Conservation (phyloP, 2,329 filamentous ascomycete species). For the Akanthomyces muscarius region DNA sequence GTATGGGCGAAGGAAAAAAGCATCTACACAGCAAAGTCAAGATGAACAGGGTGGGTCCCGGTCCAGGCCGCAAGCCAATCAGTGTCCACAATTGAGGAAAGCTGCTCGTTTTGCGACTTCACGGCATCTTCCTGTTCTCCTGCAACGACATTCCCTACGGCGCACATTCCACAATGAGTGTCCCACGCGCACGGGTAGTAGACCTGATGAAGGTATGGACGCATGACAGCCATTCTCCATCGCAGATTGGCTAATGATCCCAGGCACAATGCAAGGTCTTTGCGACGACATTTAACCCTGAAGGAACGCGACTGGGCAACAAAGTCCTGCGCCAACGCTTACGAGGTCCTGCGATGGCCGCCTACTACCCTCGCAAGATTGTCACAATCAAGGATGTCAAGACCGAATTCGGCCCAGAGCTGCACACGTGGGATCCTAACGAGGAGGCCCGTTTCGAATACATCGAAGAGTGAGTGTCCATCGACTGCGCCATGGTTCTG, state of each 20-base stretch:
- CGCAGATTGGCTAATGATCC: background rate
- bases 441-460: conserved; percentile 78
- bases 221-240: background rate
- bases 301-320: conserved; percentile 77
- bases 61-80: background rate
- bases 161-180: conserved; percentile 48
- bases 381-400: conserved; percentile 71
- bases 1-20: background rate
- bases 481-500: background rate
- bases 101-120: conserved; percentile 18
- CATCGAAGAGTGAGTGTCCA: conserved; percentile 55
- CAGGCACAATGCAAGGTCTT: conserved; percentile 91
- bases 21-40: background rate
- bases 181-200: conserved; percentile 57
- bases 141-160: conserved; percentile 2
- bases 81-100: background rate
- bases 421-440: conserved; percentile 67
- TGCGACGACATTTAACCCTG: conserved; percentile 84
- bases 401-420: conserved; percentile 60
- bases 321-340: conserved; percentile 87
- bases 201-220: conserved; percentile 72
- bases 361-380: conserved; percentile 81
- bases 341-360: conserved; percentile 72
- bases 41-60: background rate
- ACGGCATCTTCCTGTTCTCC: conserved; percentile 9